phyloP scores from a whole-genome alignment of 179 eudicot species.

The Beta lomatogona region DNA sequence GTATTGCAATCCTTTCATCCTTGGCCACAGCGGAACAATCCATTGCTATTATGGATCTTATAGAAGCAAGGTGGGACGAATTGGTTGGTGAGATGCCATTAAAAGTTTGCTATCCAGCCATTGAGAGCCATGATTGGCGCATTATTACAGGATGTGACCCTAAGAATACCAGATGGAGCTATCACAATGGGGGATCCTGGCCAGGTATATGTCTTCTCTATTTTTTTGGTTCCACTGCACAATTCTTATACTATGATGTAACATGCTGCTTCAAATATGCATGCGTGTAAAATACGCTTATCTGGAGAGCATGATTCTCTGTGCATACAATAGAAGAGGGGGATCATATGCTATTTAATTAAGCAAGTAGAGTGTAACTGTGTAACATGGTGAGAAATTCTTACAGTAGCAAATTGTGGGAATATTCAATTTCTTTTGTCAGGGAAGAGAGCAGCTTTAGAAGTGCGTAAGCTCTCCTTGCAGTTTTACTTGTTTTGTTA shows the following conservation, averaged over 20 bases:
- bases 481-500: background rate
- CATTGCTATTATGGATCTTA: conserved; percentile 86
- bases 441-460: background rate
- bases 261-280: background rate
- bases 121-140: conserved; percentile 88
- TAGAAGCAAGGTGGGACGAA: conserved; percentile 84
- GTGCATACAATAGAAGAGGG: background rate
- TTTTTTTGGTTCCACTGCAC: background rate
- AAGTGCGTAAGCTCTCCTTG: background rate
- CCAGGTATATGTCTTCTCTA: conserved; percentile 63
- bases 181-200: conserved; percentile 96
- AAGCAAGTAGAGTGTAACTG: background rate
- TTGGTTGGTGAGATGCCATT: conserved; percentile 90
- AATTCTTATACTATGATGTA: background rate
- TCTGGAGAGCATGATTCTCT: background rate
- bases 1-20: conserved; percentile 81
- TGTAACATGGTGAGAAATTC: background rate
- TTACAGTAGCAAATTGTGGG: background rate
- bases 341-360: background rate
- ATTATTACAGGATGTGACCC: conserved; percentile 89
- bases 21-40: conserved; percentile 76
- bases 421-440: no score
- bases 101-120: conserved; percentile 76
- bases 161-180: conserved; percentile 93
- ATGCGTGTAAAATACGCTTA: background rate